A percentile compares a stretch with the other conserved stretches of the same genome.
Conservation (phyloP, 805 yeast genomes). For the Nakazawaea populi region DNA sequence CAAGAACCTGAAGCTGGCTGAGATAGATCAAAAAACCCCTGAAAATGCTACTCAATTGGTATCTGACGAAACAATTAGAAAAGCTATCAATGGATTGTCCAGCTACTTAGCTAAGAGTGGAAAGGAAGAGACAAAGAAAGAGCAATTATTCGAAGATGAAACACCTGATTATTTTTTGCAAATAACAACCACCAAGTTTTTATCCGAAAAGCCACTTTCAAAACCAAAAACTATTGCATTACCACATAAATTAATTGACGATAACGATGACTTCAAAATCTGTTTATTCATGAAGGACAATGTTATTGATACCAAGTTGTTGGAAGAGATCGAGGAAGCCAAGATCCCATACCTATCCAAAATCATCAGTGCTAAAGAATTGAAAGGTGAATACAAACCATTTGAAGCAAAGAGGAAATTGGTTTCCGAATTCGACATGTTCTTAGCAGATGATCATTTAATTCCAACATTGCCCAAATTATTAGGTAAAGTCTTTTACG, state of each 20-base stretch:
- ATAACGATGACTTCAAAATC: slow-evolving; percentile 39
- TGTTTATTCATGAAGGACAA: slow-evolving; percentile 70
- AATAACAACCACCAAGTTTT: slow-evolving; percentile 59
- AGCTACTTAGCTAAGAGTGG: slow-evolving; percentile 44
- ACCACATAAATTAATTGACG: slow-evolving; percentile 38
- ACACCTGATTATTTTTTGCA: slow-evolving; percentile 52
- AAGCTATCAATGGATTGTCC: slow-evolving; percentile 61
- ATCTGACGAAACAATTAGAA: slow-evolving; percentile 20
- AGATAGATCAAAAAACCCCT: not conserved
- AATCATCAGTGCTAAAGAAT: slow-evolving; percentile 65
- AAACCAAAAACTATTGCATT: slow-evolving; percentile 48
- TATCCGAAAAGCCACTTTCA: slow-evolving; percentile 51
- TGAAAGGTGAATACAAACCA: slow-evolving; percentile 83
- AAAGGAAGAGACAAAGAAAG: slow-evolving; percentile 25
- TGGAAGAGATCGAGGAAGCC: slow-evolving; percentile 41
- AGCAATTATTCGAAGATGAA: slow-evolving; percentile 55
- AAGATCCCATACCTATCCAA: slow-evolving; percentile 39
- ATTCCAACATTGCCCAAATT: slow-evolving; percentile 76
- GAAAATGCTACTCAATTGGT: not conserved
- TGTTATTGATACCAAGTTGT: slow-evolving; percentile 35
- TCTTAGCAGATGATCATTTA: slow-evolving; percentile 80
- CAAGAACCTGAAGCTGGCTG: not conserved
- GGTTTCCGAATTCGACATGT: slow-evolving; percentile 60
- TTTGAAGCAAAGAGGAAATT: slow-evolving; percentile 83
- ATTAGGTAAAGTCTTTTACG: slow-evolving; percentile 75